phyloP scores from a whole-genome alignment of 805 yeast genomes.

The Vanderwaltozyma verrucispora region DNA sequence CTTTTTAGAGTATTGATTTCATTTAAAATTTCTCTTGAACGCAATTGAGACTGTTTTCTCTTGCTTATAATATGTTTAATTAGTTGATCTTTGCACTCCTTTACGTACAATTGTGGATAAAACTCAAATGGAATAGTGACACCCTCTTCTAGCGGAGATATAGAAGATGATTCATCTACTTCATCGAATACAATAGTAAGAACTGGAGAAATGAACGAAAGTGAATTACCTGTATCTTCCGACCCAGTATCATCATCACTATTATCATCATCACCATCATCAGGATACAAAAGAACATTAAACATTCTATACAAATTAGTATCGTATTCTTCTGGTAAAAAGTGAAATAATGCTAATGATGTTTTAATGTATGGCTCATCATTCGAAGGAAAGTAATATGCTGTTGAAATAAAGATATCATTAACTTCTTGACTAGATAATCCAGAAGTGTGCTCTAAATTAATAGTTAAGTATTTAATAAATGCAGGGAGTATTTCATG shows the following conservation, averaged over 20 bases:
- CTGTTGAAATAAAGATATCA: slow-evolving; percentile 20
- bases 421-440: slow-evolving; percentile 6
- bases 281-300: slow-evolving; percentile 22
- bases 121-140: slow-evolving; percentile 26
- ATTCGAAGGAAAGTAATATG: slow-evolving; percentile 15
- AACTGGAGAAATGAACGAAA: slow-evolving; percentile 19
- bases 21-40: slow-evolving; percentile 11
- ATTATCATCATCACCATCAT: slow-evolving; percentile 9
- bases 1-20: slow-evolving; percentile 21
- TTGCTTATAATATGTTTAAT: slow-evolving; percentile 17
- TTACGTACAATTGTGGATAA: slow-evolving; percentile 27
- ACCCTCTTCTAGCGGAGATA: slow-evolving; percentile 13
- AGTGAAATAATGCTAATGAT: slow-evolving; percentile 22
- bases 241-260: slow-evolving; percentile 1
- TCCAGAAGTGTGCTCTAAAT: slow-evolving; percentile 11
- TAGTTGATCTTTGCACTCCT: slow-evolving; percentile 18
- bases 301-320: slow-evolving; percentile 26
- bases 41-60: slow-evolving; percentile 13
- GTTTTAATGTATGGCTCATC: slow-evolving; percentile 16
- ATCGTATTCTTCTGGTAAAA: slow-evolving; percentile 27
- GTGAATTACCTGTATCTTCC: slow-evolving; percentile 17
- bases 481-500: slow-evolving; percentile 23
- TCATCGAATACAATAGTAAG: slow-evolving; percentile 26
- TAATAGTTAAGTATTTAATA: slow-evolving; percentile 15
- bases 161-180: slow-evolving; percentile 15